Evolutionary conservation across 2,329 filamentous ascomycete species (phyloP).

Genomic region (Lasiodiplodia sp.): DNA sequence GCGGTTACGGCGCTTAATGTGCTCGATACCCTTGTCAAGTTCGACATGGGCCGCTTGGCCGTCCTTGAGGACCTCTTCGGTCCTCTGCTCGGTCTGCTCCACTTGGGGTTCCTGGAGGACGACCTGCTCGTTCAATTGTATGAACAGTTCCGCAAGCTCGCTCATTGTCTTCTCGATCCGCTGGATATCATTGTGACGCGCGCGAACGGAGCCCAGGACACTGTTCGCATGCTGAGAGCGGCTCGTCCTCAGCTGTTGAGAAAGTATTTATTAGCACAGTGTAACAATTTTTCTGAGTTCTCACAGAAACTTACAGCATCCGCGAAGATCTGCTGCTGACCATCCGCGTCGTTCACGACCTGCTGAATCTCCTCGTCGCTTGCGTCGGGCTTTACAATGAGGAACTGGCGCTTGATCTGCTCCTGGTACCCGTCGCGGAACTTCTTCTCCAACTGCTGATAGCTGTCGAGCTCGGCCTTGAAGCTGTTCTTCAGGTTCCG

Average conservation of each 20-base stretch:
- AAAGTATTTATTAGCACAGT: slow-evolving; percentile 14
- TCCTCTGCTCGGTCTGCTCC: slow-evolving; percentile 68
- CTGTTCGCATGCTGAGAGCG: slow-evolving; percentile 75
- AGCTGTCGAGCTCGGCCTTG: slow-evolving; percentile 73
- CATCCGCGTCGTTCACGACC: slow-evolving; percentile 75
- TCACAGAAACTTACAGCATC: slow-evolving; percentile 68
- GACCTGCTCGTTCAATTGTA: slow-evolving; percentile 76
- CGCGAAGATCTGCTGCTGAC: slow-evolving; percentile 82
- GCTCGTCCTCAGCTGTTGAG: slow-evolving; percentile 72
- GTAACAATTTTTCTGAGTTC: neutral
- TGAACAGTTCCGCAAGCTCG: slow-evolving; percentile 74
- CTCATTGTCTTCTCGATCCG: slow-evolving; percentile 78
- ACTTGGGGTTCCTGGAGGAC: slow-evolving; percentile 74
- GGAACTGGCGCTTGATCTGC: slow-evolving; percentile 80
- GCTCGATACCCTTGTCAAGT: slow-evolving; percentile 71
- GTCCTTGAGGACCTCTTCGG: slow-evolving; percentile 70
- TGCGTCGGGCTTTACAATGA: slow-evolving; percentile 83
- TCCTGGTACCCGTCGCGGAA: slow-evolving; percentile 77
- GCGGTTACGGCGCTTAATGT: slow-evolving; percentile 71
- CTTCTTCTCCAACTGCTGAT: slow-evolving; percentile 73
- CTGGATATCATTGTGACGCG: slow-evolving; percentile 83
- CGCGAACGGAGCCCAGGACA: slow-evolving; percentile 79
- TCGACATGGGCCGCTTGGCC: slow-evolving; percentile 74
- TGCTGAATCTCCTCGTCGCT: slow-evolving; percentile 74
- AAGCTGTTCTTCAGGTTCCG: slow-evolving; percentile 75